Percentiles rank a stretch among this genome's conserved stretches.
These are phyloP conservation scores for Rhododendron vialii DNA, from an alignment of 148 eudicot species.

Conservation along the genomic window DNA sequence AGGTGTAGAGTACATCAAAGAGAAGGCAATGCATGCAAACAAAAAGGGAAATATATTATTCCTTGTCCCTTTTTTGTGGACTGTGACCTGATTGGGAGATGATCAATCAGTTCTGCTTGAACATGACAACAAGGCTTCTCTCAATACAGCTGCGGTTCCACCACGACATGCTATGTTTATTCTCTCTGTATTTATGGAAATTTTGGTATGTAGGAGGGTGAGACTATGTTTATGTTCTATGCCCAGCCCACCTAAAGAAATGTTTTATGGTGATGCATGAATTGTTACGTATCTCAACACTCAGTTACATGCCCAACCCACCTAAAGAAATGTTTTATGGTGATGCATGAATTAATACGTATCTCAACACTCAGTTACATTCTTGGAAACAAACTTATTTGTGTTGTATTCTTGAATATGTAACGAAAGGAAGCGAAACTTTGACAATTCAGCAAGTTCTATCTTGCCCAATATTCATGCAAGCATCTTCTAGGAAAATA, in stretches of 20 bases:
- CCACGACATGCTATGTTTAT: neutral
- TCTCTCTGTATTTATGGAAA: neutral
- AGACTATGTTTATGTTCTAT: neutral
- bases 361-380: neutral
- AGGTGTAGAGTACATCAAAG: constrained; percentile 1
- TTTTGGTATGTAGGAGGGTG: neutral
- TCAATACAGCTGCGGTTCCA: neutral
- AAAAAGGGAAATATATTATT: neutral
- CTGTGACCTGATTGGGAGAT: neutral
- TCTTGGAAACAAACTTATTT: neutral
- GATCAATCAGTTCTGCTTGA: neutral
- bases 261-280: neutral
- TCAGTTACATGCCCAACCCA: neutral
- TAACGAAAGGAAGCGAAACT: neutral
- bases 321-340: neutral
- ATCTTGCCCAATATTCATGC: neutral
- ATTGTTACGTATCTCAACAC: neutral
- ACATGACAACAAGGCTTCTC: neutral
- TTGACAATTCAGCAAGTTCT: neutral
- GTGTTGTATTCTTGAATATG: neutral
- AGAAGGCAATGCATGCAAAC: neutral
- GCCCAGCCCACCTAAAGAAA: neutral
- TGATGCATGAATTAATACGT: neutral
- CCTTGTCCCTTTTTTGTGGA: neutral
- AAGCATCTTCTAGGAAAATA: neutral